These are phyloP conservation scores for Yarrowia sp. DNA, from an alignment of 805 yeast species.

Conservation along the genomic window DNA sequence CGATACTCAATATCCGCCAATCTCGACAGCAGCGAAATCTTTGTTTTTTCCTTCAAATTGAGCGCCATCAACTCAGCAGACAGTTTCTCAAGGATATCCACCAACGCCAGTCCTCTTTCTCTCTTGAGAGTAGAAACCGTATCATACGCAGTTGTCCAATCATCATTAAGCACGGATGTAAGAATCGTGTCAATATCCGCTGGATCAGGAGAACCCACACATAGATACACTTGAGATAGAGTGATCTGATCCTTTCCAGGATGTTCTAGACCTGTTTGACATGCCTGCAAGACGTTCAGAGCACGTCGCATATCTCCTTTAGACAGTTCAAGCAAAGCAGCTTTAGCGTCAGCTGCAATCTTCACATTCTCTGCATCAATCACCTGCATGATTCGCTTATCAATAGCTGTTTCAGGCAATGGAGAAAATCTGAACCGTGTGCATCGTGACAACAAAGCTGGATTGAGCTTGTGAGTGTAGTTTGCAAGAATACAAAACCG, in stretches of 20 bases:
- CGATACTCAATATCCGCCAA: conserved; percentile 88
- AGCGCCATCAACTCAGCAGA: conserved; percentile 66
- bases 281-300: conserved; percentile 88
- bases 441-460: conserved; percentile 91
- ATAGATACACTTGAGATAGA: conserved; percentile 60
- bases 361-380: conserved; percentile 63
- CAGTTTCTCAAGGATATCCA: conserved; percentile 78
- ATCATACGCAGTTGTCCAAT: conserved; percentile 74
- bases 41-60: conserved; percentile 60
- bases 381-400: conserved; percentile 65
- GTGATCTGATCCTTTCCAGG: conserved; percentile 53
- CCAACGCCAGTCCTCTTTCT: conserved; percentile 81
- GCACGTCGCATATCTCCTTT: conserved; percentile 97
- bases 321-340: conserved; percentile 67
- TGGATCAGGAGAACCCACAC: conserved; percentile 95
- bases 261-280: conserved; percentile 66
- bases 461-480: conserved; percentile 91
- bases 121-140: conserved; percentile 66
- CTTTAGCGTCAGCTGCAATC: conserved; percentile 57
- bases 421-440: conserved; percentile 94
- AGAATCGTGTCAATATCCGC: conserved; percentile 72
- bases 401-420: conserved; percentile 62
- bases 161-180: conserved; percentile 76
- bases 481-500: conserved; percentile 94
- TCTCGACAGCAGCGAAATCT: conserved; percentile 64